phyloP scores from a whole-genome alignment of 306 rosid genomes.

The Lathyrus sativus region DNA sequence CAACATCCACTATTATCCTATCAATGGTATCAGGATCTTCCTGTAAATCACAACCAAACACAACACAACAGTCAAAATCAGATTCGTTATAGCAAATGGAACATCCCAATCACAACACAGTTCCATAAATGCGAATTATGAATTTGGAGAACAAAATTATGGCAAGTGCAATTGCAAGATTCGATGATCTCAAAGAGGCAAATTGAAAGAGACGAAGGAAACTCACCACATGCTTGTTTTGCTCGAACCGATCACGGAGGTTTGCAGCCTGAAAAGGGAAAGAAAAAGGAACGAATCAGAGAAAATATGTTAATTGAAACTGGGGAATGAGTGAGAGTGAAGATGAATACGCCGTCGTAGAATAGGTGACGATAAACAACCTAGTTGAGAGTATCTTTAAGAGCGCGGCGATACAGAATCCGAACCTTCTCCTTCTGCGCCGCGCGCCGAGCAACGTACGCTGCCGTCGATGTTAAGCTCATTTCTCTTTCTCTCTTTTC shows the following conservation, averaged over 20 bases:
- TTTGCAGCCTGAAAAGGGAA: conserved; percentile 65
- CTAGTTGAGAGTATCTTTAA: conserved; percentile 92
- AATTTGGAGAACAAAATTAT: not conserved
- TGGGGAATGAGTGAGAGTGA: not conserved
- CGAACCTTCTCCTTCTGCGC: conserved; percentile 95
- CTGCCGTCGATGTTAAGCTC: conserved; percentile 49
- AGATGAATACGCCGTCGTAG: conserved; percentile 64
- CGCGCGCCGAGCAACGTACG: conserved; percentile 79
- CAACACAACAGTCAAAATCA: not conserved
- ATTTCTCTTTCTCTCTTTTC: conserved; percentile 35
- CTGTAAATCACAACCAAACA: conserved; percentile 45
- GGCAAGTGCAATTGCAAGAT: not conserved
- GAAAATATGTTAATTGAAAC: not conserved
- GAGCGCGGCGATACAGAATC: conserved; percentile 91
- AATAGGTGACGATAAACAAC: conserved; percentile 98
- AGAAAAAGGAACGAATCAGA: conserved; percentile 1
- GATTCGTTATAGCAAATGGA: not conserved
- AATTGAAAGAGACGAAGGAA: conserved; percentile 11
- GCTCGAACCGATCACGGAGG: conserved; percentile 82
- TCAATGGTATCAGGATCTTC: conserved; percentile 88
- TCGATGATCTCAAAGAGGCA: not conserved
- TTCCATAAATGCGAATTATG: too few species aligned
- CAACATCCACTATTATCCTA: conserved; percentile 68
- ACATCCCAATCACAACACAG: not conserved
- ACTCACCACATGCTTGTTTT: conserved; percentile 78